Conservation (phyloP, 306 rosid species). For the Begonia peltatifolia region DNA sequence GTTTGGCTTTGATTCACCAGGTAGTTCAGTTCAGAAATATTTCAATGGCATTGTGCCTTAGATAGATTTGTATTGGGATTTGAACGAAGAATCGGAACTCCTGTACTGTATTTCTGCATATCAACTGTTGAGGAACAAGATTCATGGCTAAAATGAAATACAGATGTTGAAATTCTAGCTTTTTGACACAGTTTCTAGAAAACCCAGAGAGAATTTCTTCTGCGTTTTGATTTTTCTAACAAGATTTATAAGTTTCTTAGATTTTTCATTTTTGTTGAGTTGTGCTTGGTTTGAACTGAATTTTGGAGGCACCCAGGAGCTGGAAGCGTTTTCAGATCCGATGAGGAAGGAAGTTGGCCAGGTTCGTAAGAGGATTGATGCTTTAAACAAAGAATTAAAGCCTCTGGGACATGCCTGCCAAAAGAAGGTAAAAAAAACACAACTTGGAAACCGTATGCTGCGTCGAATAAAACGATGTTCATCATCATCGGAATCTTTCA, state of each 20-base stretch:
- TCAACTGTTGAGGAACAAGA: background rate
- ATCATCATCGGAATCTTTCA: background rate
- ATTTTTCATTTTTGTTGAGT: no score
- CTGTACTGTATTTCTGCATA: no score
- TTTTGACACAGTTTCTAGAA: no score
- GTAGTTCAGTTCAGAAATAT: conserved; percentile 16
- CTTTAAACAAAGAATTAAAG: conserved; percentile 86
- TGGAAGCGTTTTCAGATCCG: conserved; percentile 83
- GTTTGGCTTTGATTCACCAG: conserved; percentile 84
- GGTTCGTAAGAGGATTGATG: conserved; percentile 78
- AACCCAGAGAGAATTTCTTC: no score
- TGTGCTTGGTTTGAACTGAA: no score
- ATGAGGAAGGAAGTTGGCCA: conserved; percentile 77
- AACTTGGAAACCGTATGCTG: background rate
- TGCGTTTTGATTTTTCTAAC: no score
- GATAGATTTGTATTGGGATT: no score
- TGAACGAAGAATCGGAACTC: no score
- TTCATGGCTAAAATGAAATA: background rate
- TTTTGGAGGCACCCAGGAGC: conserved; percentile 36
- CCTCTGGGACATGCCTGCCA: conserved; percentile 93
- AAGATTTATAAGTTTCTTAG: no score
- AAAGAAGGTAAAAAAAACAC: conserved; percentile 43
- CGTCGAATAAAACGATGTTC: background rate
- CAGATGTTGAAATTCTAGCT: no score
- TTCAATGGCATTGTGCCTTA: background rate